Evolutionary conservation across 2,329 filamentous ascomycete genomes (phyloP), one percentile per base, ranked within the genome.

Genomic region (Ascochyta viciae-villosae): DNA sequence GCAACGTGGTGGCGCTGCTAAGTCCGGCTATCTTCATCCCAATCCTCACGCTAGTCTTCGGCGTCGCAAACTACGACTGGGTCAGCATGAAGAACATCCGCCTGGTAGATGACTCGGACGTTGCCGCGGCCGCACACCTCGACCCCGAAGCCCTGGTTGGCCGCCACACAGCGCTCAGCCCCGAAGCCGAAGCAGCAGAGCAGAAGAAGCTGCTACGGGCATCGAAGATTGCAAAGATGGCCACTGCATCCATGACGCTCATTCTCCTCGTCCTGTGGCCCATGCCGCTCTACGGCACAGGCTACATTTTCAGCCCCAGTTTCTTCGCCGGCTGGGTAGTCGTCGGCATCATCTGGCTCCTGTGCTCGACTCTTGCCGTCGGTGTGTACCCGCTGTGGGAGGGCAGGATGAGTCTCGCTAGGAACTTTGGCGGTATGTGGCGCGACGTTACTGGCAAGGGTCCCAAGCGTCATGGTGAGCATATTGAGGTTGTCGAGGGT

Each of bases 271-370:
- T 96, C 1, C 83, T 96, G 15, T 96, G 92, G 92, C 92, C 92
- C 0, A 94, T 96, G 83, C 92, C 92, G 0, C 87, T 96, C 83
- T 96, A 95, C 69, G 92, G 91, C 16, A 83, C 83, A 0, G 85
- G 85, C 0, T 96, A 96, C 72, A 85, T 96, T 55, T 96, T 95
- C 77, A 87, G 83, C 72, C 88, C 89, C 78, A 81, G 80, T 6
- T 95, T 95, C 80, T 95, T 94, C 76, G 90, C 89, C 0, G 90
- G 90, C 44, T 93, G 90, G 90, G 86, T 92, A 12, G 81, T 86
- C 1, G 72, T 75, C 3, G 72, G 72, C 10, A 90, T 95, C 52
- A 82, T 93, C 43, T 94, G 91, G 91, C 82, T 94, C 57, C 89
- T 92, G 74, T 85, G 85, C 65, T 90, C 87, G 4, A 79, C 87